Conservation (phyloP, 1,284 basidiomycete species). For the Ustilago cynodontis region DNA sequence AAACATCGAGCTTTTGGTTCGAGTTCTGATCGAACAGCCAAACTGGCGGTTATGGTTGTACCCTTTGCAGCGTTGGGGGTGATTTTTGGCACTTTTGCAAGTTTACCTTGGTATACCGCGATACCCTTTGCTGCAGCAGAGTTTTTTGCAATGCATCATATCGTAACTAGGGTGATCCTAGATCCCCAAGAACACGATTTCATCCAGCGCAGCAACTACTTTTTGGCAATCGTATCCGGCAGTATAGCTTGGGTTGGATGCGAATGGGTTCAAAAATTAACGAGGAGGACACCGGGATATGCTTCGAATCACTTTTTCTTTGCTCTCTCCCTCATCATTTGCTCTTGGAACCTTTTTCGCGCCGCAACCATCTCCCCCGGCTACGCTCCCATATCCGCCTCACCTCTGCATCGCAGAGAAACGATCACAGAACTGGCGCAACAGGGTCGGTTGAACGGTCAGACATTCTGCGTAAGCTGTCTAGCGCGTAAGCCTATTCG, state of each 20-base stretch:
- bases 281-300: constrained; percentile 71
- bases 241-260: constrained; percentile 89
- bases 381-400: constrained; percentile 80
- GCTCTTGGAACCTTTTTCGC: constrained; percentile 89
- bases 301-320: constrained; percentile 82
- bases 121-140: constrained; percentile 83
- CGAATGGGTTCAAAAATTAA: constrained; percentile 79
- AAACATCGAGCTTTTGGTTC: constrained; percentile 68
- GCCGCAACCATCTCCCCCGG: constrained; percentile 90
- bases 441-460: constrained; percentile 88
- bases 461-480: constrained; percentile 94
- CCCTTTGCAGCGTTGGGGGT: constrained; percentile 83
- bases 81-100: constrained; percentile 84
- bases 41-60: constrained; percentile 82
- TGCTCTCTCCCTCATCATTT: constrained; percentile 78
- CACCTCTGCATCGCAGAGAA: constrained; percentile 50
- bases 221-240: constrained; percentile 86
- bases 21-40: constrained; percentile 84
- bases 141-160: constrained; percentile 92
- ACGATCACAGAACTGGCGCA: constrained; percentile 76
- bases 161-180: constrained; percentile 68
- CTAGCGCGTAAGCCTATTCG: constrained; percentile 92
- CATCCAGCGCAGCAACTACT: constrained; percentile 78
- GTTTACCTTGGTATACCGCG: constrained; percentile 90
- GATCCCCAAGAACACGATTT: constrained; percentile 53